These are phyloP conservation scores for Daucus carota DNA, from an alignment of 129 eudicot genomes.

Conservation along the genomic window DH1_v3.0 NC_030381.2:46115001-46115500, in stretches of 20 bases:
- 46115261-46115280: not conserved
- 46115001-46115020: not conserved
- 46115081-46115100: slow-evolving; percentile 83
- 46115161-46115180: slow-evolving; percentile 43
- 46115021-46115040: slow-evolving; percentile 5
- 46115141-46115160: slow-evolving; percentile 71
- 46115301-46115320: not conserved
- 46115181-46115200: not conserved
- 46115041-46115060: slow-evolving; percentile 51
- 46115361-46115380: not conserved
- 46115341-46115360: not conserved
- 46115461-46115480: slow-evolving; percentile 62
- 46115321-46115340: not conserved
- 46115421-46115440: slow-evolving; percentile 79
- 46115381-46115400: not conserved
- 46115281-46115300: not conserved
- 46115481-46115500: slow-evolving; percentile 75
- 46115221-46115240: not conserved
- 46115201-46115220: not conserved
- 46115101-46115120: slow-evolving; percentile 97
- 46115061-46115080: slow-evolving; percentile 68
- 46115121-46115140: slow-evolving; percentile 88
- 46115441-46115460: slow-evolving; percentile 56
- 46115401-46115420: slow-evolving; percentile 64
- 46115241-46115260: not conserved